Evolutionary conservation across 176 grass and related monocot genomes (phyloP), one percentile per base, ranked within the genome.

Genomic region (Paspalum vaginatum): DNA sequence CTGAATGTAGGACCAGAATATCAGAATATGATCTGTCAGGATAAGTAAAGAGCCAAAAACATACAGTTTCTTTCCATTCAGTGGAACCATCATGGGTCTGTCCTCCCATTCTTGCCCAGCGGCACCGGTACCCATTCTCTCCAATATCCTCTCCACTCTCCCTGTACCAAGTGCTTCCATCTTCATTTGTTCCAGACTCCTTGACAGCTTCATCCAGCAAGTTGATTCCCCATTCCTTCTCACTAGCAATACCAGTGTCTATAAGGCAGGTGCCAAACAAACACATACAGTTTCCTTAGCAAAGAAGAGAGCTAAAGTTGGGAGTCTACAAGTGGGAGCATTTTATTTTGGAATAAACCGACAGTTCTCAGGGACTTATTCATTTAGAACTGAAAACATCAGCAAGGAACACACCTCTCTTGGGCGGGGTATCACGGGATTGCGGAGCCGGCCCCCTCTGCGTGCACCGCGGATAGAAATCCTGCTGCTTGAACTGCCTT

Each of bases 191-290:
- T 14, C 90, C 96, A 17, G 80, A 92, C 79, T 99, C 92, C 48
- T 86, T 93, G 25, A 99, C 86, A 0, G 89, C 84, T 83, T 95
- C 96, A 56, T 95, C 96, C 44, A 95, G 76, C 76, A 99, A 75
- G 72, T 95, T 99, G 79, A 99, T 99, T 51, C 96, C 96, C 96
- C 96, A 99, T 9, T 99, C 96, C 84, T 95, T 95, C 90, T 95
- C 96, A 91, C 96, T 99, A 86, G 92, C 96, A 89, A 99, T 99
- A 77, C 96, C 96, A 87, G 92, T 99, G 79, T 99, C 96, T 99
- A 89, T 79, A 93, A 77, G 77, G 43, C 69, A 97, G 85, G 83
- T 79, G 85, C 63, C 74, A 97, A 88, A 89, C 62, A 89, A 86
- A 83, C 81, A 87, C 66, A 82, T 79, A 22, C 65, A 87, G n/a